Base-by-base conservation (phyloP, 2,329 filamentous ascomycete species). In the Acrodontium crateriforme region DNA sequence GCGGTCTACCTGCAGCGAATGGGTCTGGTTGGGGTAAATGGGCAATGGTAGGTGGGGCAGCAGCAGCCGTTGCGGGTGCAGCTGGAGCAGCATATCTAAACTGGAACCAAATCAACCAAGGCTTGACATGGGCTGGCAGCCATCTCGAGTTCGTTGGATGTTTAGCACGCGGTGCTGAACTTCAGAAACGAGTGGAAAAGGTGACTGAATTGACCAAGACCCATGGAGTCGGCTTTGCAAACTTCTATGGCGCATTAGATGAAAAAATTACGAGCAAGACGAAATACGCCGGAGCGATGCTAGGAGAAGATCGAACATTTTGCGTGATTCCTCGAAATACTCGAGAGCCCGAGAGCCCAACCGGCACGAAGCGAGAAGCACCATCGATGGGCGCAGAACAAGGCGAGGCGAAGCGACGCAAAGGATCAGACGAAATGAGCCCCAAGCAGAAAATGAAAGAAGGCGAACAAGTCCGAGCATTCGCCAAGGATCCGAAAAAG, bases 61-160 rank as follows among this genome's bases (percentile, higher is more conserved):
- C 69, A 0, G 84, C 81, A 1, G 79, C 79, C 0, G 75, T 87
- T 1, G 75, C 87, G 0, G 75, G 85, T 1, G 85, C 79, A 0
- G 82, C 81, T 6, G 81, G 81, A 1, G 84, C 84, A 6, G 79
- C 87, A 8, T 95, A 92, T 60, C 64, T 79, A 44, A 84, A 89
- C 44, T 72, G 82, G 30, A 80, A 91, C 17, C 74, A 82, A 38
- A 71, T 95, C 36, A 71, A 68, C 3, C 67, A 77, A 34, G 79
- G 85, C 6, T 76, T 76, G 60, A 63, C 63, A 7, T 95, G 85
- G 84, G 81, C 81, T 9, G 73, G 78, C 10, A 89, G 81, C 18
- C 89, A 98, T 55, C 71, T 98, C 15, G 81, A 89, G 53, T 98
- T 95, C 46, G 81, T 95, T 1, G 83, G 84, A 2, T 91, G 83